Conservation (phyloP, 768 basidiomycete species). For the Holtermanniella nyarrowii region DNA sequence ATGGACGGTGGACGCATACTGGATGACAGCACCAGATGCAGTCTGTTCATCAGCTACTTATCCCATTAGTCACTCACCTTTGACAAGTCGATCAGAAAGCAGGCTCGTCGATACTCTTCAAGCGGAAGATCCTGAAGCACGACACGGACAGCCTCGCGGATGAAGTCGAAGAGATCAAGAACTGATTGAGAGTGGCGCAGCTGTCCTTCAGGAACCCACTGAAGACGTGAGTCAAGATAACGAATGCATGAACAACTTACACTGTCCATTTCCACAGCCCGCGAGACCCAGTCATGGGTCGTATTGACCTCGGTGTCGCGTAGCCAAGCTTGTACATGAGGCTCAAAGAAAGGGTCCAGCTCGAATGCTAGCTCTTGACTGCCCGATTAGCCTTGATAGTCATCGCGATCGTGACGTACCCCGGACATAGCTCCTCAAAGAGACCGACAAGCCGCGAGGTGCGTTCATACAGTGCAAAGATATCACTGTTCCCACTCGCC, state of each 20-base stretch:
- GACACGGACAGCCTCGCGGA: constrained; percentile 24
- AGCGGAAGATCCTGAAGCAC: constrained; percentile 35
- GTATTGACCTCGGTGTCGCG: constrained; percentile 30
- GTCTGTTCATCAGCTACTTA: constrained; percentile 27
- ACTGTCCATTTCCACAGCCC: constrained; percentile 37
- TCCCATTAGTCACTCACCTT: constrained; percentile 30
- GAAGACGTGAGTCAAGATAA: neutral
- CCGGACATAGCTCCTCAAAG: constrained; percentile 37
- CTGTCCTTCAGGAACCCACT: constrained; percentile 39
- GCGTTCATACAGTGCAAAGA: constrained; percentile 35
- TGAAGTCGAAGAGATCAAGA: constrained; percentile 38
- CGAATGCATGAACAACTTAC: constrained; percentile 15
- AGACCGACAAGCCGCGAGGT: constrained; percentile 22
- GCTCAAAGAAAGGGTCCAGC: constrained; percentile 39
- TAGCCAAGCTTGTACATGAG: constrained; percentile 38
- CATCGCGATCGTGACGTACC: constrained; percentile 10
- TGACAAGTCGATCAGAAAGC: constrained; percentile 38
- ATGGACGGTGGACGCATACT: constrained; percentile 36
- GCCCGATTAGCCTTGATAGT: neutral
- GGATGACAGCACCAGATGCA: constrained; percentile 27
- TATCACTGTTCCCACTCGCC: constrained; percentile 21
- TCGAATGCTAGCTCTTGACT: constrained; percentile 37
- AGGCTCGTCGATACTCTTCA: constrained; percentile 33
- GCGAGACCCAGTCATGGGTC: constrained; percentile 37
- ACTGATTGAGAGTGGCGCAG: constrained; percentile 37